Conservation (phyloP, 371 early-diverging fungal genomes). For the Chytridiales sp. region DNA sequence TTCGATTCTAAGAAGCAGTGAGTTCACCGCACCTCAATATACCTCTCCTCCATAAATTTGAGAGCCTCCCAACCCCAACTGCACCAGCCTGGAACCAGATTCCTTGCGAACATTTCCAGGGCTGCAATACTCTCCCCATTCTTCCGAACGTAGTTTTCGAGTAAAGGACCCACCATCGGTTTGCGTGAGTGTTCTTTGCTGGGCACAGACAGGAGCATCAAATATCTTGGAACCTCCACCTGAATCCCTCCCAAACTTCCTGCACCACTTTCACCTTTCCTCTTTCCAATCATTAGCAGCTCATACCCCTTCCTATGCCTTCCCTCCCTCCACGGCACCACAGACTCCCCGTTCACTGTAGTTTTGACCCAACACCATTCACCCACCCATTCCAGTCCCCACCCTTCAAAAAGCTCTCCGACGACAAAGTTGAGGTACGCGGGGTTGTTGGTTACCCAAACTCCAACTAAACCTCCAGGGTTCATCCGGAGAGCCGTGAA, state of each 20-base stretch:
- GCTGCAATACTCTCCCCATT: constrained; percentile 43
- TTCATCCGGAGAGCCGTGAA: too few relatives aligned
- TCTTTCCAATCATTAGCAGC: constrained; percentile 52
- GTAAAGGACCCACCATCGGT: constrained; percentile 52
- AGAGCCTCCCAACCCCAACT: constrained; percentile 76
- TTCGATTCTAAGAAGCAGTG: too few relatives aligned
- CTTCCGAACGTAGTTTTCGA: constrained; percentile 8
- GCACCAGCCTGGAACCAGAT: constrained; percentile 61
- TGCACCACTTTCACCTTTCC: not conserved
- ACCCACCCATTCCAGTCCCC: constrained; percentile 56
- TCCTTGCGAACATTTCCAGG: constrained; percentile 73
- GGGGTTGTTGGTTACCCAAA: constrained; percentile 78
- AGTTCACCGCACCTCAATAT: too few relatives aligned
- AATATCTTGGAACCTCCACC: constrained; percentile 20
- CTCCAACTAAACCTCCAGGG: constrained; percentile 49
- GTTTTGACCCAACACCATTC: constrained; percentile 73
- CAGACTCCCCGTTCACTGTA: constrained; percentile 25
- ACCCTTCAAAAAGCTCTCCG: constrained; percentile 64
- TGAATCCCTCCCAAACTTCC: not conserved
- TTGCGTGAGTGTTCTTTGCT: constrained; percentile 64
- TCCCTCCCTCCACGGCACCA: constrained; percentile 23
- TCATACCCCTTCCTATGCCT: constrained; percentile 70
- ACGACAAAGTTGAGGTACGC: constrained; percentile 56
- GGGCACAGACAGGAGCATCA: constrained; percentile 56
- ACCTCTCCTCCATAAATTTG: constrained; percentile 52